Conservation (phyloP, 169 alveolate species). For the Pseudocohnilembus persalinus region DNA sequence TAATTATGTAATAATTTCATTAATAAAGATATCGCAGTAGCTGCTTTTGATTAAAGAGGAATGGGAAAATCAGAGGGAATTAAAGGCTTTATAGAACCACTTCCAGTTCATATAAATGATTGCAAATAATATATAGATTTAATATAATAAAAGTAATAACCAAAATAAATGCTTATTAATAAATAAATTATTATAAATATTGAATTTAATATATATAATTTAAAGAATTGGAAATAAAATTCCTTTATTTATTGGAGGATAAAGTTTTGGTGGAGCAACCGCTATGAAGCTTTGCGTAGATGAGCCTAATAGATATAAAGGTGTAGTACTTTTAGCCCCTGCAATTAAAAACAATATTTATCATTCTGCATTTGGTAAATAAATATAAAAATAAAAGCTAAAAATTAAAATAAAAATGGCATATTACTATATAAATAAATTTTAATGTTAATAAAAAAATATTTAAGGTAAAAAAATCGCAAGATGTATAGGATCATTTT, state of each 20-base stretch:
- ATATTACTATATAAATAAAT: background rate
- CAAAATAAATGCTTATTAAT: conserved; percentile 15
- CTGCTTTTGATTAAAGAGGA: conserved; percentile 43
- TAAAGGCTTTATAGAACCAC: conserved; percentile 29
- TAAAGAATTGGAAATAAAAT: too few relatives aligned
- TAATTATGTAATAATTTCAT: too few relatives aligned
- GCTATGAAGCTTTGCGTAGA: conserved; percentile 10
- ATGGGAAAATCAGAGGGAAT: conserved; percentile 45
- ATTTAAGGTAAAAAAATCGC: background rate
- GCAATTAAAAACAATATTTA: conserved; percentile 24
- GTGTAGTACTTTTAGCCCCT: conserved; percentile 32
- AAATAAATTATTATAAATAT: too few relatives aligned
- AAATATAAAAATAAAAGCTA: background rate
- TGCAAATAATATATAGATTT: conserved; percentile 10
- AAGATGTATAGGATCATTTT: too few relatives aligned
- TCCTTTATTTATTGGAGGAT: conserved; percentile 33
- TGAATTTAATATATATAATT: too few relatives aligned
- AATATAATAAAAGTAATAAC: conserved; percentile 1
- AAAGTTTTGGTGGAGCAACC: conserved; percentile 44
- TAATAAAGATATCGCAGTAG: conserved; percentile 12
- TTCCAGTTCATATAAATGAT: conserved; percentile 15
- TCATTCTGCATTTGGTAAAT: conserved; percentile 1
- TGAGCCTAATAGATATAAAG: conserved; percentile 25
- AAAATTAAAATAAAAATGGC: conserved; percentile 8
- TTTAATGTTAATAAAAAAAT: background rate